Percentiles rank a stretch among this genome's conserved stretches.
phyloP scores from a whole-genome alignment of 176 grass and related monocot genomes.

The Ensete glaucum region DNA sequence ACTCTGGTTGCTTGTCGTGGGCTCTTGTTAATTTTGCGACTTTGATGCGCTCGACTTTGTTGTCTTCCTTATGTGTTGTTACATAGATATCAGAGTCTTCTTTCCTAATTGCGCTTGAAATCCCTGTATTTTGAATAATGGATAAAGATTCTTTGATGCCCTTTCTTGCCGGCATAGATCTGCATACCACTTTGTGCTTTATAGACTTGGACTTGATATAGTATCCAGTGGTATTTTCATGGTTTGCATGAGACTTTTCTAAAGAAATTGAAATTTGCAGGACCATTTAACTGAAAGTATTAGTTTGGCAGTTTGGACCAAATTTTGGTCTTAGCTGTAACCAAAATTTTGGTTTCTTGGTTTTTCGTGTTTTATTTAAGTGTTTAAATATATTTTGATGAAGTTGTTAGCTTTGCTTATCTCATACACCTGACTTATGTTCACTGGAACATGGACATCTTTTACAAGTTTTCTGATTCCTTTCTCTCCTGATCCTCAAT shows the following conservation, averaged over 20 bases:
- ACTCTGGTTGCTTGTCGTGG: no score
- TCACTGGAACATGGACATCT: not conserved
- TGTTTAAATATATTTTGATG: no score
- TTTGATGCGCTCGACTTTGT: not conserved
- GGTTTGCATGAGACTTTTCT: not conserved
- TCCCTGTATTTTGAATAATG: not conserved
- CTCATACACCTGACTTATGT: not conserved
- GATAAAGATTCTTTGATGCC: not conserved
- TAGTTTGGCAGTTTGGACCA: not conserved
- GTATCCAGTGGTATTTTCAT: not conserved
- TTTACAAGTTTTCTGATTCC: not conserved
- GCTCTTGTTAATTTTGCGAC: no score
- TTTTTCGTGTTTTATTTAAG: no score
- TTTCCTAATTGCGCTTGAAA: not conserved
- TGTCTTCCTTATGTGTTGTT: not conserved
- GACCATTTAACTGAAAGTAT: not conserved
- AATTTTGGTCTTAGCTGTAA: not conserved
- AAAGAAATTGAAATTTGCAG: not conserved
- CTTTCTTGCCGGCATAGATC: not conserved
- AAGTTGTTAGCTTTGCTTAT: not conserved
- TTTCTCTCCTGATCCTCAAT: not conserved
- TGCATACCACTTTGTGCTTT: not conserved
- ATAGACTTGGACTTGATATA: not conserved
- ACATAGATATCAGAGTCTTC: not conserved
- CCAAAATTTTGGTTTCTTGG: not conserved